These are phyloP conservation scores for Rhodocollybia butyracea DNA, from an alignment of 768 basidiomycete genomes.

Conservation along the genomic window DNA sequence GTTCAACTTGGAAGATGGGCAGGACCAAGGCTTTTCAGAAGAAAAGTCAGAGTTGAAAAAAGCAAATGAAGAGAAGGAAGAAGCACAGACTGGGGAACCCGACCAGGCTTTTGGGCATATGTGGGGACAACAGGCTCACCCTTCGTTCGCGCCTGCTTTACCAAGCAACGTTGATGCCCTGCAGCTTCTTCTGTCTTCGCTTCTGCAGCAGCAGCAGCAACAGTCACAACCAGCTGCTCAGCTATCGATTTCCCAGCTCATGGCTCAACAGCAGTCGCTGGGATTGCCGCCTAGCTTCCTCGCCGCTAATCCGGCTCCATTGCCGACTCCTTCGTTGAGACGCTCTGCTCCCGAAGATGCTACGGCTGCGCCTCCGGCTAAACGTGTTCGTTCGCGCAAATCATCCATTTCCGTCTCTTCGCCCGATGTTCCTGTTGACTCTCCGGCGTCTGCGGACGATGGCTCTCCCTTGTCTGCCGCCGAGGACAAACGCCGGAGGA, in stretches of 20 bases:
- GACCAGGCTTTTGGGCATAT: constrained; percentile 44
- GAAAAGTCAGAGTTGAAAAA: constrained; percentile 29
- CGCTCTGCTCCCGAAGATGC: constrained; percentile 25
- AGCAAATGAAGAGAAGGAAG: constrained; percentile 46
- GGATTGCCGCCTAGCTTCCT: constrained; percentile 1
- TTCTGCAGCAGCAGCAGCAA: constrained; percentile 37
- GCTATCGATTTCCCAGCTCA: constrained; percentile 64
- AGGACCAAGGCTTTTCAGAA: constrained; percentile 28
- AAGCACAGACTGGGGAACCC: constrained; percentile 44
- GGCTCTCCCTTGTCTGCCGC: constrained; percentile 41
- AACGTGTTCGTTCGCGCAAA: constrained; percentile 59
- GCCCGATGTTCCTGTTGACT: constrained; percentile 25
- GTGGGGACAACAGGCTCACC: constrained; percentile 31
- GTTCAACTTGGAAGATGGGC: constrained; percentile 73
- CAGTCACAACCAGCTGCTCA: constrained; percentile 23
- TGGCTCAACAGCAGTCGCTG: constrained; percentile 38
- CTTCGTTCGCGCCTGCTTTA: constrained; percentile 27
- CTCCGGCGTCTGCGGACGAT: constrained; percentile 11
- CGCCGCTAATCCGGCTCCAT: constrained; percentile 17
- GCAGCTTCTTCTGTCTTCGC: constrained; percentile 35
- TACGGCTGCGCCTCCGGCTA: constrained; percentile 33
- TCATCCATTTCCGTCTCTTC: constrained; percentile 32
- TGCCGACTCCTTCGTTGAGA: constrained; percentile 17
- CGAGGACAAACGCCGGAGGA: constrained; percentile 92
- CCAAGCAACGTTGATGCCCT: constrained; percentile 38